Conservation (phyloP, 768 basidiomycete species). For the Strobilomyces confusus region DNA sequence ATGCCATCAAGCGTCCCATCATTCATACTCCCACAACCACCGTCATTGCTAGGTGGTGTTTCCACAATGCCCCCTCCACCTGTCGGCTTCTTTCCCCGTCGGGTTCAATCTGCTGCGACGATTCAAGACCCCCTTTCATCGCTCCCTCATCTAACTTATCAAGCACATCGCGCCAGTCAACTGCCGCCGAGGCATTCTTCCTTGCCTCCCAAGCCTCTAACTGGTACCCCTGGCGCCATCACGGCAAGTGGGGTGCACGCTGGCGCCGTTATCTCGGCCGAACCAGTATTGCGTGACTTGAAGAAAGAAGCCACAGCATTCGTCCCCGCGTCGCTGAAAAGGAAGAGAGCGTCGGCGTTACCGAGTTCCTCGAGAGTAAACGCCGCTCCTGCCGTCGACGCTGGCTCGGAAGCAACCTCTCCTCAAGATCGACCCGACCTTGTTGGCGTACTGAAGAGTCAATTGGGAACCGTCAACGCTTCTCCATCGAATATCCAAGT, state of each 20-base stretch:
- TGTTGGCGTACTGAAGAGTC: constrained; percentile 54
- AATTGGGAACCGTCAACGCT: constrained; percentile 46
- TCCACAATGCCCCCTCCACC: constrained; percentile 24
- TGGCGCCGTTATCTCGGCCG: constrained; percentile 76
- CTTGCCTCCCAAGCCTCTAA: constrained; percentile 40
- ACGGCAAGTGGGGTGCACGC: constrained; percentile 44
- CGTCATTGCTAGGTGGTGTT: constrained; percentile 9
- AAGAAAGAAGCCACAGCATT: constrained; percentile 95
- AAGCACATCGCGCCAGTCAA: constrained; percentile 58
- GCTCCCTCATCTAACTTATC: constrained; percentile 76
- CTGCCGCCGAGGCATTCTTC: constrained; percentile 37
- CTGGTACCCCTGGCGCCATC: constrained; percentile 23
- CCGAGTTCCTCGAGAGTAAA: constrained; percentile 46
- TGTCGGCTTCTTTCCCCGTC: constrained; percentile 59
- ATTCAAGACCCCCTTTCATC: constrained; percentile 75
- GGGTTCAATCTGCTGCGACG: constrained; percentile 45
- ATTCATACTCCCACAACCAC: constrained; percentile 9
- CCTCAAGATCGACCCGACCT: constrained; percentile 59
- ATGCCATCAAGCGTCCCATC: constrained; percentile 18
- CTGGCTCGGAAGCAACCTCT: constrained; percentile 22
- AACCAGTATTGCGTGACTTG: constrained; percentile 84
- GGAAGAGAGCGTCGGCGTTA: constrained; percentile 50
- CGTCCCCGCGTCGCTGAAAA: constrained; percentile 76
- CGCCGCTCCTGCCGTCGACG: constrained; percentile 56
- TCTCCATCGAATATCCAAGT: constrained; percentile 13